Evolutionary conservation across 2,329 filamentous ascomycete species (phyloP).

Genomic region (Diaporthe amygdali): DNA sequence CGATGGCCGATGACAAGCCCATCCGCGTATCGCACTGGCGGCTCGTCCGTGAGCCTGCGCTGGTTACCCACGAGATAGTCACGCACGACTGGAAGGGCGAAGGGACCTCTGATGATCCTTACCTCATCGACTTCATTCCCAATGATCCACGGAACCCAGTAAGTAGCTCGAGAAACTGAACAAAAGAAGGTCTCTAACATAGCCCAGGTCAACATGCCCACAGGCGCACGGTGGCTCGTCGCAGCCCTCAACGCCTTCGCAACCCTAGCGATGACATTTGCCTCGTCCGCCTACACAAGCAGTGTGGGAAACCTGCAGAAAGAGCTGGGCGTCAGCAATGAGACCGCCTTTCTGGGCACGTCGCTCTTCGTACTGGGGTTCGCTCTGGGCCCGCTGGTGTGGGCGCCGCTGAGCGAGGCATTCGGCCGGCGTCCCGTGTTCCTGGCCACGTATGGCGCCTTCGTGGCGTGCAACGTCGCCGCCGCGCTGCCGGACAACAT

Average conservation of each 20-base stretch:
- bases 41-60: conserved; percentile 3
- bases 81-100: conserved; percentile 10
- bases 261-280: conserved; percentile 45
- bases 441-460: conserved; percentile 20
- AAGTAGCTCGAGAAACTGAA: neutral
- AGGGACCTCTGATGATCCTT: conserved; percentile 12
- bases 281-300: conserved; percentile 54
- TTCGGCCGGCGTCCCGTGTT: conserved; percentile 45
- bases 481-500: conserved; percentile 20
- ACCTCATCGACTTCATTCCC: conserved; percentile 23
- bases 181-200: too few relatives aligned
- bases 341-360: conserved; percentile 52
- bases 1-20: conserved; percentile 7
- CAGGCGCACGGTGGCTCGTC: conserved; percentile 46
- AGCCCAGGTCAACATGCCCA: conserved; percentile 15
- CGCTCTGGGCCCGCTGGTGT: conserved; percentile 59
- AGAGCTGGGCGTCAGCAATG: conserved; percentile 45
- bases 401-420: conserved; percentile 65
- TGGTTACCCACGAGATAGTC: neutral
- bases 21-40: conserved; percentile 7
- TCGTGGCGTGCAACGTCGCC: conserved; percentile 12
- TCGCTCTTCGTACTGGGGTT: conserved; percentile 64
- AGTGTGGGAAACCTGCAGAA: conserved; percentile 43
- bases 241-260: conserved; percentile 29
- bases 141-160: conserved; percentile 12